Evolutionary conservation across 495 filamentous ascomycete species (phyloP), one percentile per base, ranked within the genome.

Genomic region (Saxispiralis lemnorum): DNA sequence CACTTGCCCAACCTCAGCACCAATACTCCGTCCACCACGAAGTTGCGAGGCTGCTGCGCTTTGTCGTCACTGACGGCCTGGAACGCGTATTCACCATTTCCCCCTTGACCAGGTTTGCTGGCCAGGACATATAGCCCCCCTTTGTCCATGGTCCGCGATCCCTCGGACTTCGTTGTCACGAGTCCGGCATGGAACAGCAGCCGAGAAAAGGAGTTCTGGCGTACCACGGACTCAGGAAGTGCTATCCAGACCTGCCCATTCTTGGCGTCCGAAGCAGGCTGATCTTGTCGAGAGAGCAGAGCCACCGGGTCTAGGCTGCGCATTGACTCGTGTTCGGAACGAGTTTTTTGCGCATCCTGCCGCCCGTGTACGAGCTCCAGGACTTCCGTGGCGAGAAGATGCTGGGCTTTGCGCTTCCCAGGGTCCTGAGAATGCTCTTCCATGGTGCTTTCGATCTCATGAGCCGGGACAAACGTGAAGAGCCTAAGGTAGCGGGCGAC

Each of bases 381-480:
- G 10, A 95, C 77, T 52, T 95, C 86, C 19, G 60, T 65, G 0
- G 92, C 89, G 6, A 99, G 71, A 1, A 64, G 53, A 55, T 89
- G 84, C 48, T 96, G 88, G 11, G 87, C 86, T 40, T 71, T 59
- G 2, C 89, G 72, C 55, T 76, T 72, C 0, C 72, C 70, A 0
- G 83, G 79, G 33, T 81, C 69, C 12, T 63, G 12, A 14, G 58
- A 63, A 45, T 95, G 86, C 45, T 78, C 55, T 17, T 63, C 59
- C 69, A 94, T 80, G 17, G 79, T 56, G 6, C 57, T 46, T 0
- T 69, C 58, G 33, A 96, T 85, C 17, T 72, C 56, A 2, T 66
- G 55, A 2, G 79, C 43, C 0, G 86, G 80, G 20, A 93, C 56
- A 56, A 99, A 94, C 0, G 92, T 96, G 56, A 99, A 88, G 28